phyloP scores from a whole-genome alignment of 495 filamentous ascomycete species.

The Xeromyces bisporus region DNA sequence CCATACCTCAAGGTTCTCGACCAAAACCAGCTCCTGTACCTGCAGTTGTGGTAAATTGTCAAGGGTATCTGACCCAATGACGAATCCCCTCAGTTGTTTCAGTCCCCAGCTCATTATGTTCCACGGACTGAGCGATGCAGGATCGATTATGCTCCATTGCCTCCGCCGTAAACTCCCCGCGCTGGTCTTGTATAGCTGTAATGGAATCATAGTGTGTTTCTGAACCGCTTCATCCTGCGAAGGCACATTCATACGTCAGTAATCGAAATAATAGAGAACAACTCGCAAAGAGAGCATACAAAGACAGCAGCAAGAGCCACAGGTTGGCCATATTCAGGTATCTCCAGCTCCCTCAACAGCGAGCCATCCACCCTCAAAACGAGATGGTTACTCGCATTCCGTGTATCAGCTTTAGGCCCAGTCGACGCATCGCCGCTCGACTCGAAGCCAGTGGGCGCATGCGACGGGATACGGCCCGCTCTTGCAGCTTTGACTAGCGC shows the following conservation, averaged over 20 bases:
- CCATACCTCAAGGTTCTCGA: slow-evolving; percentile 36
- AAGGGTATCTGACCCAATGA: slow-evolving; percentile 20
- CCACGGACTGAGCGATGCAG: slow-evolving; percentile 32
- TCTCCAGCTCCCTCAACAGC: slow-evolving; percentile 54
- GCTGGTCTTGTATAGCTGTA: slow-evolving; percentile 44
- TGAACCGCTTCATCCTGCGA: slow-evolving; percentile 47
- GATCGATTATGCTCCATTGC: slow-evolving; percentile 41
- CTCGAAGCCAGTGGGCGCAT: slow-evolving; percentile 8
- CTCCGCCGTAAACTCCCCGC: slow-evolving; percentile 31
- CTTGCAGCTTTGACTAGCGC: slow-evolving; percentile 50
- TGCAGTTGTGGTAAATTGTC: slow-evolving; percentile 17
- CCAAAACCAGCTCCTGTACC: slow-evolving; percentile 30
- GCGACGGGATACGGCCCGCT: slow-evolving; percentile 44
- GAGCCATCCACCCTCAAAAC: slow-evolving; percentile 50
- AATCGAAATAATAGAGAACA: too few relatives aligned
- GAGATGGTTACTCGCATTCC: slow-evolving; percentile 31
- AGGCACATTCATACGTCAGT: not conserved
- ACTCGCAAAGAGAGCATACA: slow-evolving; percentile 29
- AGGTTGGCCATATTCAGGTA: slow-evolving; percentile 64
- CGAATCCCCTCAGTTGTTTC: slow-evolving; percentile 46
- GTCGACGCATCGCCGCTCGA: too few relatives aligned
- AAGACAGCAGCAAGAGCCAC: slow-evolving; percentile 69
- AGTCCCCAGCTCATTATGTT: slow-evolving; percentile 60
- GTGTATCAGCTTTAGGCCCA: not conserved
- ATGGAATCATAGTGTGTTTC: slow-evolving; percentile 48